Percentiles rank a stretch among this genome's conserved stretches.
These are phyloP conservation scores for Metarhizium robertsii DNA, from an alignment of 2,329 filamentous ascomycete species.

Conservation along the genomic window DNA sequence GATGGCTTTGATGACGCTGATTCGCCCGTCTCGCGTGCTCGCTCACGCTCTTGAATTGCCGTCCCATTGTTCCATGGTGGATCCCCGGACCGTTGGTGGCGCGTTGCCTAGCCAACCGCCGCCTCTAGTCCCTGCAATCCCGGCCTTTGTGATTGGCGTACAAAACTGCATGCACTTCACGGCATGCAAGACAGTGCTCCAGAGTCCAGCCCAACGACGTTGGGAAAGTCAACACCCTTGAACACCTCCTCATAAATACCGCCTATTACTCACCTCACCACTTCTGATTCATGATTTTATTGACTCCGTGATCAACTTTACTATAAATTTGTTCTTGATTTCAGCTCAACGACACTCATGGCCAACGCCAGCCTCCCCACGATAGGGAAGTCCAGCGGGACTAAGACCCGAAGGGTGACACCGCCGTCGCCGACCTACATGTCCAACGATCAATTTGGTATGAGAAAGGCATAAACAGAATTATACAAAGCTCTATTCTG, in stretches of 20 bases:
- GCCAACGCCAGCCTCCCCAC: not conserved
- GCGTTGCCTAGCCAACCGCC: constrained; percentile 16
- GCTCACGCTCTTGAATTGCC: not conserved
- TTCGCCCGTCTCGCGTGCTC: no score
- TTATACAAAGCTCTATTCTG: not conserved
- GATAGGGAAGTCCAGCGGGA: constrained; percentile 23
- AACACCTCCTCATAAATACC: constrained; percentile 1
- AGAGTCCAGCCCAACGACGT: not conserved
- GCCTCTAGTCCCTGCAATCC: not conserved
- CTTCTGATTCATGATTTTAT: not conserved
- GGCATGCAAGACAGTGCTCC: not conserved
- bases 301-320: not conserved
- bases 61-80: not conserved
- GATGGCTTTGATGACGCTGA: not conserved
- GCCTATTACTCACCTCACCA: not conserved
- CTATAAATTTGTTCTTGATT: not conserved
- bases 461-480: constrained; percentile 2
- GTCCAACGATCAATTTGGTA: constrained; percentile 60
- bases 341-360: not conserved
- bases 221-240: constrained; percentile 5
- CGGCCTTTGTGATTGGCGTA: constrained; percentile 6
- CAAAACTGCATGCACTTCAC: constrained; percentile 5
- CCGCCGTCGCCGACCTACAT: constrained; percentile 56
- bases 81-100: not conserved
- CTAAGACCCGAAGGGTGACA: constrained; percentile 43